These are phyloP conservation scores for Rhynchosporium graminicola DNA, from an alignment of 2,329 filamentous ascomycete species.

Conservation along the genomic window DNA sequence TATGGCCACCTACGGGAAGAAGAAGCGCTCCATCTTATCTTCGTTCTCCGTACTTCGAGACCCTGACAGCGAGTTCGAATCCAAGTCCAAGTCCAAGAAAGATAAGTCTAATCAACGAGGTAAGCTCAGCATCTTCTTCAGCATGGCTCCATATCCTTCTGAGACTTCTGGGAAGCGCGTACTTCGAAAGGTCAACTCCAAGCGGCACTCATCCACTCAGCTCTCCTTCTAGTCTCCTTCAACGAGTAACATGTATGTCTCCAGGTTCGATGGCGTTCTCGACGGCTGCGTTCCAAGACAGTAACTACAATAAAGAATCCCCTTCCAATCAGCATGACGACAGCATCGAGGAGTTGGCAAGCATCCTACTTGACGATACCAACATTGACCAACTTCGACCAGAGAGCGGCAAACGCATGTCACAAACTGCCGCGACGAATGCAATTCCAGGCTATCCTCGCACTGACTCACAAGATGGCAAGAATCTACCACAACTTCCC, in stretches of 20 bases:
- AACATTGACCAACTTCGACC: constrained; percentile 23
- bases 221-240: neutral
- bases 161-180: neutral
- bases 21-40: constrained; percentile 30
- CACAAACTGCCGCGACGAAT: constrained; percentile 19
- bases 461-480: constrained; percentile 15
- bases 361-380: constrained; percentile 32
- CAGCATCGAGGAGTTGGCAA: constrained; percentile 34
- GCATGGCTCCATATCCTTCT: neutral
- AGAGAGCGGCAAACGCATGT: constrained; percentile 25
- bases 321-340: constrained; percentile 21
- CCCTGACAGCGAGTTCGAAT: constrained; percentile 14
- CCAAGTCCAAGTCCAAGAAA: constrained; percentile 18
- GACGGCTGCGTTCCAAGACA: constrained; percentile 7
- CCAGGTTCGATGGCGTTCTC: constrained; percentile 14
- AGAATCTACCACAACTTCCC: constrained; percentile 26
- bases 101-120: constrained; percentile 20
- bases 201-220: neutral
- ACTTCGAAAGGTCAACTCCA: neutral
- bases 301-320: constrained; percentile 11
- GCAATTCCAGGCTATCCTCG: constrained; percentile 8
- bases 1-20: constrained; percentile 34
- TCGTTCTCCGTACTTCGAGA: constrained; percentile 28
- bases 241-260: neutral
- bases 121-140: constrained; percentile 1